Evolutionary conservation across 306 rosid species (phyloP), one percentile per base, ranked within the genome.

Genomic region (Fragaria ananassa): DNA sequence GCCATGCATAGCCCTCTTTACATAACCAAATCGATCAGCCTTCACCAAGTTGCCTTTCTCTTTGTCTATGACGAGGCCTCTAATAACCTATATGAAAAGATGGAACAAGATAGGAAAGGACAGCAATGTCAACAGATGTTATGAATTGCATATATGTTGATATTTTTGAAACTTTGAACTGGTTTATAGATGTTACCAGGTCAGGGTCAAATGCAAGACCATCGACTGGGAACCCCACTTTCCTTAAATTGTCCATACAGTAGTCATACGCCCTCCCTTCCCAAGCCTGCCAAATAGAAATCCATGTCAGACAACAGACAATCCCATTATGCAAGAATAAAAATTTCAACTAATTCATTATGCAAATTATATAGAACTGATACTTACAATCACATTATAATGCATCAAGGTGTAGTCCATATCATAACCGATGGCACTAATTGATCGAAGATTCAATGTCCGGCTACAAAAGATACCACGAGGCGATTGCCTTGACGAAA

Each of bases 31-130:
- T 63, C 98, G 93, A 81, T 95, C 98, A 75, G 98, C 88, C 87
- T 92, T 95, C 58, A 95, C 98, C 86, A 95, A 85, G 84, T 95
- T 95, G 60, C 98, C 98, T 72, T 81, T 92, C 83, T 90, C 96
- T 86, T 92, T 95, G 88, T 95, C 98, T 81, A 95, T 92, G 75
- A 95, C 98, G 63, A 95, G 98, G 80, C 98, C 98, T 83, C 98
- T 90, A 77, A 95, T 95, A 61, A 95, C 98, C 98, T 94, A 82
- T 29, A 12, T 37, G 57, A 74, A 53, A 78, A 21, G 23, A 61
- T 56, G 37, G 64, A 63, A 31, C 31, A 34, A 29, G 17, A 29
- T 29, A 17, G 37, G 51, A 29, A 65, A 51, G 68, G 65, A 76
- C 46, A 68, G 60, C 1, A 54, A 31, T 53, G 60, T 15, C 57